Conservation (phyloP, 2,329 filamentous ascomycete genomes). For the Aspergillus amoenus region DNA sequence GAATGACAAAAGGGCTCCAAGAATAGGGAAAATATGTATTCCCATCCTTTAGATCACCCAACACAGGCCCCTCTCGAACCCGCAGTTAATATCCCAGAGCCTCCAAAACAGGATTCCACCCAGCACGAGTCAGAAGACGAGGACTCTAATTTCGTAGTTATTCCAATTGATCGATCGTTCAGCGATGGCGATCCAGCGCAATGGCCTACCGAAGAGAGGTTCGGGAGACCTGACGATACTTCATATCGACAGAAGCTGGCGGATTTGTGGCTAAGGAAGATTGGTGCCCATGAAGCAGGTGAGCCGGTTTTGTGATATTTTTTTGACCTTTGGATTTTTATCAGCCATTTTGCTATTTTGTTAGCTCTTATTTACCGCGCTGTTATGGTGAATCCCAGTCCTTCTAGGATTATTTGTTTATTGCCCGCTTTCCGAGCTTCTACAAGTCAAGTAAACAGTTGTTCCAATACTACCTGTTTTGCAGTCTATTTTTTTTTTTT, state of each 20-base stretch:
- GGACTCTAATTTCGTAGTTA: constrained; percentile 23
- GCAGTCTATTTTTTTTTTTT: not conserved
- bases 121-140: constrained; percentile 15
- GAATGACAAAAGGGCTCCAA: not conserved
- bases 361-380: not conserved
- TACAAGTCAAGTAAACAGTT: not conserved
- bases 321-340: not conserved
- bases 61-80: not conserved
- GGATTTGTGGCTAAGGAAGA: constrained; percentile 48
- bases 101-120: not conserved
- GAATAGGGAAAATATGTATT: constrained; percentile 1
- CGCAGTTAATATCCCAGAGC: constrained; percentile 4
- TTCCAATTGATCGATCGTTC: constrained; percentile 34
- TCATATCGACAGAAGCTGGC: constrained; percentile 51
- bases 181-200: constrained; percentile 39
- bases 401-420: not conserved
- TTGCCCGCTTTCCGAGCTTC: not conserved
- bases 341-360: not conserved
- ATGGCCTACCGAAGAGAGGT: constrained; percentile 39
- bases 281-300: constrained; percentile 40
- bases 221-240: constrained; percentile 39
- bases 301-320: constrained; percentile 16
- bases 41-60: not conserved
- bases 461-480: not conserved
- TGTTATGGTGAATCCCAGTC: not conserved